Evolutionary conservation across 352 stramenopile genomes (phyloP).

Genomic region (Pythium oligandrum): DNA sequence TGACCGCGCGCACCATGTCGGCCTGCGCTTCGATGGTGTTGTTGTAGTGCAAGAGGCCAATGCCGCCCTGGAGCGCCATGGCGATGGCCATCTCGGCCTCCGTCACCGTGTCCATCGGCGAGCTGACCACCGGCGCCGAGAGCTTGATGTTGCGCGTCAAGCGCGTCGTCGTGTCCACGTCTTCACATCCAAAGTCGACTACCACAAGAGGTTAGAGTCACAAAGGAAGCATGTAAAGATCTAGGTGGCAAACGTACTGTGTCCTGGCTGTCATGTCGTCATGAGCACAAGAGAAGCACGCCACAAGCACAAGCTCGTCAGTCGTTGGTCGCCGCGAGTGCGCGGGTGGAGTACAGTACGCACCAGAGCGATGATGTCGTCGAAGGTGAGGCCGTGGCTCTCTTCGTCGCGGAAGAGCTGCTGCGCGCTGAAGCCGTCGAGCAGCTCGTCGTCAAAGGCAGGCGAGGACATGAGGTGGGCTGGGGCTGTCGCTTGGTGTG

Average conservation of each 20-base stretch:
- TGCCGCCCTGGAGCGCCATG: conserved; percentile 97
- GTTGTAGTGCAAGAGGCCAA: conserved; percentile 99
- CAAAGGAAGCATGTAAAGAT: background rate
- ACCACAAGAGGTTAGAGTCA: background rate
- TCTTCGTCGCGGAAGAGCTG: conserved; percentile 72
- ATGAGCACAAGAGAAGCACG: background rate
- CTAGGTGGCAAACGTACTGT: conserved; percentile 37
- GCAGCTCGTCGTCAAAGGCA: conserved; percentile 34
- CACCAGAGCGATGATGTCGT: conserved; percentile 84
- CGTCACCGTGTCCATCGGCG: conserved; percentile 99
- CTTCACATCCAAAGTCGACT: conserved; percentile 92
- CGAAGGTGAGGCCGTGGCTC: conserved; percentile 72
- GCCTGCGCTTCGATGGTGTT: conserved; percentile 93
- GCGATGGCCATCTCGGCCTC: conserved; percentile 98
- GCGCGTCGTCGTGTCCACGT: conserved; percentile 90
- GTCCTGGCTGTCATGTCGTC: conserved; percentile 32
- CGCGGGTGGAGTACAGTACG: background rate
- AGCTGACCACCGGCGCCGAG: conserved; percentile 93
- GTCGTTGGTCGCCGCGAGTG: too few relatives aligned
- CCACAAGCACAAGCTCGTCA: background rate
- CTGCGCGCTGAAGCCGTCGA: conserved; percentile 63
- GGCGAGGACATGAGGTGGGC: conserved; percentile 1
- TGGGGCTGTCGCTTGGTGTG: conserved; percentile 2
- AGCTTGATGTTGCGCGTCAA: conserved; percentile 92
- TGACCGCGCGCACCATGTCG: conserved; percentile 88